These are phyloP conservation scores for Xerophyta viscosa DNA, from an alignment of 106 monocot genomes.

Conservation along the genomic window DNA sequence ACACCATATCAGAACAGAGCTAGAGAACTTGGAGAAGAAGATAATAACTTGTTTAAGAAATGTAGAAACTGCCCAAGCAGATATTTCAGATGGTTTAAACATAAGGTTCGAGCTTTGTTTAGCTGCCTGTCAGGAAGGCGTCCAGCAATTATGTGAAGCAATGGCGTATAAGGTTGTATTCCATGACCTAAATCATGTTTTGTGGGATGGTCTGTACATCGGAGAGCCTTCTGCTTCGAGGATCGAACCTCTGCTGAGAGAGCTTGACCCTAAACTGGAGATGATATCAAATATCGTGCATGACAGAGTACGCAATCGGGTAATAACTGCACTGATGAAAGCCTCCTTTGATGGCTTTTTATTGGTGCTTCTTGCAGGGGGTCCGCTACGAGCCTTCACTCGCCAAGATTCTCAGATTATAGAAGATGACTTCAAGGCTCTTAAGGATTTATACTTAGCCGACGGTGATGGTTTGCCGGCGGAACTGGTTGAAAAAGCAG, in stretches of 20 bases:
- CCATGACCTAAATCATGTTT: conserved; percentile 65
- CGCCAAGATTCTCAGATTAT: conserved; percentile 47
- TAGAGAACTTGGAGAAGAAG: conserved; percentile 79
- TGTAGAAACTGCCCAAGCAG: conserved; percentile 67
- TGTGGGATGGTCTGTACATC: conserved; percentile 75
- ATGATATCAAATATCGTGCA: conserved; percentile 66
- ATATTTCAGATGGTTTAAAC: conserved; percentile 47
- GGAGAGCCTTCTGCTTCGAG: conserved; percentile 51
- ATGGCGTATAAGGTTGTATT: conserved; percentile 78
- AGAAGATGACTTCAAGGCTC: conserved; percentile 57
- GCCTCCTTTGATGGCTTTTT: conserved; percentile 70
- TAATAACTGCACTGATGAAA: conserved; percentile 72
- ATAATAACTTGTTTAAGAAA: conserved; percentile 71
- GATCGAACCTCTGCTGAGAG: conserved; percentile 56
- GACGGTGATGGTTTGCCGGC: conserved; percentile 70
- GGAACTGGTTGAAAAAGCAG: conserved; percentile 63
- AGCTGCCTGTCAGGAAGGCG: conserved; percentile 70
- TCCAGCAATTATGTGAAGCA: conserved; percentile 73
- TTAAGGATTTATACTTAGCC: conserved; percentile 52
- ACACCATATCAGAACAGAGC: conserved; percentile 53
- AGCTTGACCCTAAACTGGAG: conserved; percentile 72
- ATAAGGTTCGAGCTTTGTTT: conserved; percentile 63
- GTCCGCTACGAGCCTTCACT: conserved; percentile 49
- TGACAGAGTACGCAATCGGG: conserved; percentile 42
- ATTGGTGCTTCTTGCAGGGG: conserved; percentile 61